Evolutionary conservation across 2,329 filamentous ascomycete genomes (phyloP), one percentile per base, ranked within the genome.

Genomic region (Botrytis galanthina): DNA sequence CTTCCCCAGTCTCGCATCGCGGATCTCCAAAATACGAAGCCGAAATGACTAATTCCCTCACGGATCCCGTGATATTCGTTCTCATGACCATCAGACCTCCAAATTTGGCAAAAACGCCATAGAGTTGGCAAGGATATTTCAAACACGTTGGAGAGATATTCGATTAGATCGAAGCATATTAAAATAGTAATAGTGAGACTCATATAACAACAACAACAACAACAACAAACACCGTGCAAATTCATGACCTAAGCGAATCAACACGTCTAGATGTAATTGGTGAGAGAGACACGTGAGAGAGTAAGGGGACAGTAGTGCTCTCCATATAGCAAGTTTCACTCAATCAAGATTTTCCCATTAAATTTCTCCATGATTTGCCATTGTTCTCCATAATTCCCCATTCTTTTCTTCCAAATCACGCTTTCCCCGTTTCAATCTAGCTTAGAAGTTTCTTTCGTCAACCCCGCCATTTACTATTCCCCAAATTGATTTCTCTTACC

Each of bases 401-500:
- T 44, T 44, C 61, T 44, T 46, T 64, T 26, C 18, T 12, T 29
- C 20, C 32, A 60, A 22, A 20, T 44, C 39, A 26, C 61, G 39
- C 37, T 32, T 64, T 64, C n/a, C 64, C 46, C 1, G 10, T 68
- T 68, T 54, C 2, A 39, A 29, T 29, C 39, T 68, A 54, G 46
- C 44, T 29, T 44, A 4, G 63, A 29, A 67, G 29, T 20, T 16
- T 26, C 46, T 68, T 67, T 54, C 37, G 14, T 54, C 46, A 29
- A 54, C 66, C 64, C 48, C 66, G 48, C 48, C 48, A 57, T 68
- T 57, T 42, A 68, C 48, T 68, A 57, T 42, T 57, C 48, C 66
- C 66, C 35, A 68, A 68, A 68, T 54, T 68, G 64, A 68, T 54
- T 68, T 68, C 64, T 68, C 64, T 68, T 68, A 68, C 64, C 64